Base-by-base conservation (phyloP, 2,329 filamentous ascomycete genomes). In the Alternaria metachromatica region DNA sequence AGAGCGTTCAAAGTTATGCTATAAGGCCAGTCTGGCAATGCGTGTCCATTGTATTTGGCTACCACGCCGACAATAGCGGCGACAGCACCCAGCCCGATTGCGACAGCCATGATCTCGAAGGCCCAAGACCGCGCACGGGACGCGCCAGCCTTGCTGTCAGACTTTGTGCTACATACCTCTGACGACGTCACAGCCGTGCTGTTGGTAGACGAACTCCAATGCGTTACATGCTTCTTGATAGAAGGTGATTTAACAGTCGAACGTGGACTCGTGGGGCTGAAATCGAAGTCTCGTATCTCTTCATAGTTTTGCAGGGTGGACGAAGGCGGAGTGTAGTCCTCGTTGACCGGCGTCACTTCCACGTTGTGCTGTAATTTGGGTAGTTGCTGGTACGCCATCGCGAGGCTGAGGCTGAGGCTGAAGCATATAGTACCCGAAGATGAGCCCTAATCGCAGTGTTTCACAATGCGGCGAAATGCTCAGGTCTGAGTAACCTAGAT, bases 1-100 rank as follows among this genome's bases (percentile, higher is more conserved):
- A 67, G 64, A 37, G 64, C 64, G 37, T 67, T 67, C 30, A 65
- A 12, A n/a, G 64, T 65, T 13, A 67, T 67, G 45, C 65, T 51
- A 25, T 65, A 56, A 60, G 64, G 64, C 64, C 58, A 67, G 30
- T 62, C 64, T 21, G 64, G 64, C 21, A 67, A 49, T 25, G 64
- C 64, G 12, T 55, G 64, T 41, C 64, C 64, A 20, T 67, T 67
- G 53, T 62, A 67, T 20, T 53, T 55, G 53, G 54, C 53, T 44
- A 65, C 57, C 6, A 67, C 58, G 21, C 64, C 64, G 20, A 67
- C 55, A 12, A 67, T 67, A 10, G 64, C 41, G 7, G 51, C 58
- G 15, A 67, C 58, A 44, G 64, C 64, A 50, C 54, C 58, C 11
- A 65, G 53, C 20, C 51, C 62, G 37, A 60, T 53, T 18, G 48